phyloP scores from a whole-genome alignment of 1,139 yeast genomes.

The Meyerozyma smithsonii region DNA sequence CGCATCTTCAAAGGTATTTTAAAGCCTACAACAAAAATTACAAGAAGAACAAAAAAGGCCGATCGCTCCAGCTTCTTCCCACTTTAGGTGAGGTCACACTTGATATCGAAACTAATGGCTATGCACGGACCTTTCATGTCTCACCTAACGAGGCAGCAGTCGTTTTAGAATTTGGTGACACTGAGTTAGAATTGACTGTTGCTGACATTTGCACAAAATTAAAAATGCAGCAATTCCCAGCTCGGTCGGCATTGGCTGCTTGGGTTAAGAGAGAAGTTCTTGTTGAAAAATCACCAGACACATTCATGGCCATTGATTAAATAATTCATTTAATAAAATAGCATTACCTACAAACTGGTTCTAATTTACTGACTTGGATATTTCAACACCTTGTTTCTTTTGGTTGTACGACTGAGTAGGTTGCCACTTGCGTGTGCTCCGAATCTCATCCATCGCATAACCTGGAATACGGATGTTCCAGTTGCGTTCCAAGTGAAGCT shows the following conservation, averaged over 20 bases:
- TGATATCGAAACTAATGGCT: slow-evolving; percentile 44
- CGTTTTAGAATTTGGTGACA: slow-evolving; percentile 48
- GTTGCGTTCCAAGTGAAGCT: slow-evolving; percentile 85
- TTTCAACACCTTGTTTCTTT: slow-evolving; percentile 3
- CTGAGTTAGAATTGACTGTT: slow-evolving; percentile 20
- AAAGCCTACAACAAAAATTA: slow-evolving; percentile 40
- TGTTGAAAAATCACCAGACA: slow-evolving; percentile 25
- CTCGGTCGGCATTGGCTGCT: slow-evolving; percentile 38
- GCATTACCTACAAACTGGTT: background rate
- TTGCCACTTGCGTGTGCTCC: slow-evolving; percentile 76
- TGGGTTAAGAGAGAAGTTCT: slow-evolving; percentile 58
- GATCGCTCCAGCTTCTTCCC: slow-evolving; percentile 56
- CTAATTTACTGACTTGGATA: slow-evolving; percentile 2
- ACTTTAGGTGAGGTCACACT: slow-evolving; percentile 61
- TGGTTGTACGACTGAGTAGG: slow-evolving; percentile 63
- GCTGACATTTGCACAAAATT: slow-evolving; percentile 22
- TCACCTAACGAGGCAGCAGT: slow-evolving; percentile 70
- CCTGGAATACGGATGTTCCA: slow-evolving; percentile 97
- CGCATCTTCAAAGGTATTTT: slow-evolving; percentile 37
- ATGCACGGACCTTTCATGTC: slow-evolving; percentile 41
- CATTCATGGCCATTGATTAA: slow-evolving; percentile 19
- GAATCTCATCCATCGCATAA: slow-evolving; percentile 82
- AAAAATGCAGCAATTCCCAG: slow-evolving; percentile 36
- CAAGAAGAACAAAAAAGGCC: slow-evolving; percentile 45
- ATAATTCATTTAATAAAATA: background rate